Conservation (phyloP, 805 yeast species). For the Clavispora asparagi region DNA sequence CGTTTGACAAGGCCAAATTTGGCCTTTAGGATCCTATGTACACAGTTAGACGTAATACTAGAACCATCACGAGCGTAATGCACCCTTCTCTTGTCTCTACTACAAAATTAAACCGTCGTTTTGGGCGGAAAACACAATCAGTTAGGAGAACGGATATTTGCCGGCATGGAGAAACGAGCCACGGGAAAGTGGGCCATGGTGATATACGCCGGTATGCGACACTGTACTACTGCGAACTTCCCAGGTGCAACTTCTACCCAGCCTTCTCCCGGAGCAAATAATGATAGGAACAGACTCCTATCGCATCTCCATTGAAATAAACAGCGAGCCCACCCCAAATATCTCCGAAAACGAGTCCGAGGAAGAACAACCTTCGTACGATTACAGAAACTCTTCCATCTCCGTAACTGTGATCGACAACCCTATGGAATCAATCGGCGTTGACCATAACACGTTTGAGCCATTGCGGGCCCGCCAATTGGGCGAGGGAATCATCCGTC, state of each 20-base stretch:
- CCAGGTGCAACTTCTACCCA: neutral
- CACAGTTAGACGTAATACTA: too few relatives aligned
- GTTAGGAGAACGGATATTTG: too few relatives aligned
- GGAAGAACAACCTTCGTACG: constrained; percentile 9
- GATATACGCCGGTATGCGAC: neutral
- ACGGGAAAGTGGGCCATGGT: too few relatives aligned
- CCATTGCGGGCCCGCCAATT: constrained; percentile 58
- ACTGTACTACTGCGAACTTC: too few relatives aligned
- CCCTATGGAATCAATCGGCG: neutral
- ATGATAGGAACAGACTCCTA: constrained; percentile 42
- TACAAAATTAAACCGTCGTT: too few relatives aligned
- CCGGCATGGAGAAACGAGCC: too few relatives aligned
- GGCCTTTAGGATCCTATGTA: constrained; percentile 6
- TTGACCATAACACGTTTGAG: constrained; percentile 18
- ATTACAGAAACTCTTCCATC: constrained; percentile 29
- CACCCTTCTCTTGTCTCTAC: neutral
- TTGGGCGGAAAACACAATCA: too few relatives aligned
- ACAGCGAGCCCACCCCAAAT: neutral
- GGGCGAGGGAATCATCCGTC: constrained; percentile 70
- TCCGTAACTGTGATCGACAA: constrained; percentile 24
- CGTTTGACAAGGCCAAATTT: constrained; percentile 13
- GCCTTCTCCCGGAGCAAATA: neutral
- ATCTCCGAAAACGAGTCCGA: neutral
- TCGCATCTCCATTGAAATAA: constrained; percentile 28
- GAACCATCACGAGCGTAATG: too few relatives aligned